phyloP scores from a whole-genome alignment of 1,284 basidiomycete genomes.

The Irpex lacteus region DNA sequence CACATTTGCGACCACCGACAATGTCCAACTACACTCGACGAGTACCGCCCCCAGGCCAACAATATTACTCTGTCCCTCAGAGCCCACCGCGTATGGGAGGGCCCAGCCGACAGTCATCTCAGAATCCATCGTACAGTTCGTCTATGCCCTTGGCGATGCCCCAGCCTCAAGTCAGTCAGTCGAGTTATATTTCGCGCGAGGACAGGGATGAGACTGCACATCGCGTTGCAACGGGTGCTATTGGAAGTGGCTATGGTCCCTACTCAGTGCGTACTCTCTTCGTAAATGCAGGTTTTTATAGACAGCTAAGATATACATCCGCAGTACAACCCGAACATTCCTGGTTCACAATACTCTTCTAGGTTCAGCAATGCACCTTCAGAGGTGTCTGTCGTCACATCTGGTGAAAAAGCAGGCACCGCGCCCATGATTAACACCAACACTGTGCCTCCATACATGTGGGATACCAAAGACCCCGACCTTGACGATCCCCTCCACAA shows the following conservation, averaged over 20 bases:
- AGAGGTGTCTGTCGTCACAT: conserved; percentile 47
- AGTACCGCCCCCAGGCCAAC: conserved; percentile 33
- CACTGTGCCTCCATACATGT: conserved; percentile 45
- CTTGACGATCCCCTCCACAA: conserved; percentile 77
- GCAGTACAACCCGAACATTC: conserved; percentile 57
- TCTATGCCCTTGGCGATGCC: conserved; percentile 15
- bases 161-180: conserved; percentile 18
- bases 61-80: conserved; percentile 49
- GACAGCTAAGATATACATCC: conserved; percentile 6
- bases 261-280: conserved; percentile 59
- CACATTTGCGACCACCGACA: conserved; percentile 9
- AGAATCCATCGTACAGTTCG: conserved; percentile 25
- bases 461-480: conserved; percentile 73
- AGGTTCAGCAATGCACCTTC: conserved; percentile 64
- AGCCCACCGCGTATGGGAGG: conserved; percentile 34
- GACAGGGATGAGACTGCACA: conserved; percentile 56
- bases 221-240: conserved; percentile 68
- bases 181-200: conserved; percentile 29
- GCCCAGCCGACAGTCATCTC: conserved; percentile 22
- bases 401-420: conserved; percentile 38
- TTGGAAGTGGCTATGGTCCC: conserved; percentile 75
- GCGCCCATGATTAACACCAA: conserved; percentile 38
- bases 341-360: conserved; percentile 44
- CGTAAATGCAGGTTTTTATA: not conserved
- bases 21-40: conserved; percentile 38